Base-by-base conservation (phyloP, 192 early-diverging fungal species). In the Backusella circina region DNA sequence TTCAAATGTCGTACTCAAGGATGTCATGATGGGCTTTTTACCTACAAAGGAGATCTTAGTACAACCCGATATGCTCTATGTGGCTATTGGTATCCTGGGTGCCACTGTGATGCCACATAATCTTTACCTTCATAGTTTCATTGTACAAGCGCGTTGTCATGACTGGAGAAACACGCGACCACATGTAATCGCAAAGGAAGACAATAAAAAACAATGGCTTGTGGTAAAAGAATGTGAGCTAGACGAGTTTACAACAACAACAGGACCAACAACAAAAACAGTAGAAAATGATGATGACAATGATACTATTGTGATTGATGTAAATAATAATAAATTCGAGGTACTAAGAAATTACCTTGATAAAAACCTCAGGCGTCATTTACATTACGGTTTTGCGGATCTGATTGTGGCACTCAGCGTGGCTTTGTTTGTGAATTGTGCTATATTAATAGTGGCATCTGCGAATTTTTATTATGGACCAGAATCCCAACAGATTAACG, bases 21-120 rank as follows among this genome's bases (percentile, higher is more conserved):
- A 90, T 32, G 93, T 95, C 10, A 64, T 88, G 15, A 78, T 72
- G 69, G 94, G 94, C 0, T 94, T 86, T 66, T 41, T 93, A 41
- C 91, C 92, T 0, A 82, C 77, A 7, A 44, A 73, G 16, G 82
- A 81, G 32, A 78, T 95, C 3, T 86, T 94, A 50, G 88, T 84
- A 0, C 78, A 91, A 33, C 57, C 78, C 1, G 88, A 83, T 1
- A 79, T 83, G 32, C 77, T 95, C 0, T 95, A 91, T 54, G 69
- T 95, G 9, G 84, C 91, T 12, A 90, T 95, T 65, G 93, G 90
- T 65, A 95, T 95, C 66, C 90, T 95, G 75, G 94, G 94, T 30
- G 94, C 94, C 6, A 95, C 93, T 0, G 79, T 77, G 16, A 78
- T 78, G 77, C 94, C 94, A 16, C 94, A 95, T 77, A 94, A 94